Percentiles rank a stretch among this genome's conserved stretches.
Evolutionary conservation across 371 early-diverging fungal genomes (phyloP).

Genomic region (Nematocida minor): DNA sequence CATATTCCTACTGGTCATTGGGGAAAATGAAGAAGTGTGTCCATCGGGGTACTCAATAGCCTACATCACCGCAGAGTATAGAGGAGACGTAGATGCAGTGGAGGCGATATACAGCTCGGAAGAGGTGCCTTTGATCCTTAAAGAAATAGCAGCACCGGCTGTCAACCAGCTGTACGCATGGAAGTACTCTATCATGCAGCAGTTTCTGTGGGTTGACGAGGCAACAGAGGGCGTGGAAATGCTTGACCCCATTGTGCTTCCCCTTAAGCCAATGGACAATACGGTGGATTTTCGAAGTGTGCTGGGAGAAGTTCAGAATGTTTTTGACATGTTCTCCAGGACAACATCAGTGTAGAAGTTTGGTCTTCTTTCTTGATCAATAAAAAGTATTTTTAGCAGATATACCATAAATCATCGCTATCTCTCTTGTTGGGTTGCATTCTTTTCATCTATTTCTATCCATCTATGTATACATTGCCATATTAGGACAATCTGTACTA

Average conservation of each 20-base stretch:
- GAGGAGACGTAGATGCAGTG: constrained; percentile 14
- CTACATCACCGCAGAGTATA: constrained; percentile 62
- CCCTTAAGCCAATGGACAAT: constrained; percentile 43
- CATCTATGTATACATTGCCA: no score
- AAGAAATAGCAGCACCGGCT: constrained; percentile 6
- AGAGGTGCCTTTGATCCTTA: neutral
- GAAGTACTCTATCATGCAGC: constrained; percentile 33
- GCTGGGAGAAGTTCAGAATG: constrained; percentile 10
- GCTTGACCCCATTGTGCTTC: neutral
- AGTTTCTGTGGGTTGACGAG: constrained; percentile 25
- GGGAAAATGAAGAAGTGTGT: constrained; percentile 55
- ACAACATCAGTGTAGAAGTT: neutral
- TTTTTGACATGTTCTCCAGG: neutral
- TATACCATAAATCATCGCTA: no score
- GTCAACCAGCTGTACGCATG: constrained; percentile 2
- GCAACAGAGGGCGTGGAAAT: neutral
- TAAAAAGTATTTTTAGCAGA: no score
- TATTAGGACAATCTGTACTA: no score
- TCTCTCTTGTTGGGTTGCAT: no score
- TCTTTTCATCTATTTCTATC: no score
- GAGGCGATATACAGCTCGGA: neutral
- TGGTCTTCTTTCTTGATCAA: no score
- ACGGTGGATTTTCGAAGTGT: constrained; percentile 46
- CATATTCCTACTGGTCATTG: constrained; percentile 63
- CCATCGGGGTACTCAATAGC: constrained; percentile 63